Conservation (phyloP, 805 yeast species). For the Barnettozyma californica region DNA sequence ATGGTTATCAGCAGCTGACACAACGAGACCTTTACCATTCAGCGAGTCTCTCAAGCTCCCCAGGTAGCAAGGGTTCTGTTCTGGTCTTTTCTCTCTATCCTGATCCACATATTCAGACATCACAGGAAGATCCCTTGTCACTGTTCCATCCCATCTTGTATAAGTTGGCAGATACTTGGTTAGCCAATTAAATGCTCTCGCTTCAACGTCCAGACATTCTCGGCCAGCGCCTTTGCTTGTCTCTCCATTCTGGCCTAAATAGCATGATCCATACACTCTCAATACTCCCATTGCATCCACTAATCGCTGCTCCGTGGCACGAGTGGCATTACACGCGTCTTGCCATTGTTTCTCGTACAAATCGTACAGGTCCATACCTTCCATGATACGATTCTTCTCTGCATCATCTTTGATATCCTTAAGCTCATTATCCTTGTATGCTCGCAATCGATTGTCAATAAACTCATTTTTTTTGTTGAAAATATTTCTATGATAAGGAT, state of each 20-base stretch:
- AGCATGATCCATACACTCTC: constrained; percentile 27
- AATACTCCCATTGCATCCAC: constrained; percentile 23
- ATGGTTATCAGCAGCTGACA: constrained; percentile 28
- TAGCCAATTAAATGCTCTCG: constrained; percentile 37
- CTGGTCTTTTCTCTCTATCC: constrained; percentile 9
- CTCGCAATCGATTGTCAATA: constrained; percentile 10
- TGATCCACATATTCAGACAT: constrained; percentile 9
- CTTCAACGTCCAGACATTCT: constrained; percentile 31
- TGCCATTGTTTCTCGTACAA: constrained; percentile 10
- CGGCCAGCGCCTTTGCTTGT: constrained; percentile 1
- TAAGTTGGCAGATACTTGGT: constrained; percentile 30
- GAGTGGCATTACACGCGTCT: constrained; percentile 14
- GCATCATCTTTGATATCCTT: constrained; percentile 9
- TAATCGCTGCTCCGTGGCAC: constrained; percentile 20
- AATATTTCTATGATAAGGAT: constrained; percentile 20
- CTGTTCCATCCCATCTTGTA: constrained; percentile 34
- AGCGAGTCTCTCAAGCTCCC: constrained; percentile 21
- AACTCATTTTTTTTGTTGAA: constrained; percentile 18
- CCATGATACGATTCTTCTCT: constrained; percentile 13
- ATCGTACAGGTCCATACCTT: constrained; percentile 10
- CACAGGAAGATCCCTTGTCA: constrained; percentile 11
- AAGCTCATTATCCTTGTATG: constrained; percentile 10
- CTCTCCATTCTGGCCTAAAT: constrained; percentile 17
- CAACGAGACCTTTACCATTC: constrained; percentile 32
- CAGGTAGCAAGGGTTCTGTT: constrained; percentile 20